Percentiles rank a stretch among this genome's conserved stretches.
Evolutionary conservation across 768 basidiomycete genomes (phyloP).

Genomic region (Coprinopsis cinerea): DNA sequence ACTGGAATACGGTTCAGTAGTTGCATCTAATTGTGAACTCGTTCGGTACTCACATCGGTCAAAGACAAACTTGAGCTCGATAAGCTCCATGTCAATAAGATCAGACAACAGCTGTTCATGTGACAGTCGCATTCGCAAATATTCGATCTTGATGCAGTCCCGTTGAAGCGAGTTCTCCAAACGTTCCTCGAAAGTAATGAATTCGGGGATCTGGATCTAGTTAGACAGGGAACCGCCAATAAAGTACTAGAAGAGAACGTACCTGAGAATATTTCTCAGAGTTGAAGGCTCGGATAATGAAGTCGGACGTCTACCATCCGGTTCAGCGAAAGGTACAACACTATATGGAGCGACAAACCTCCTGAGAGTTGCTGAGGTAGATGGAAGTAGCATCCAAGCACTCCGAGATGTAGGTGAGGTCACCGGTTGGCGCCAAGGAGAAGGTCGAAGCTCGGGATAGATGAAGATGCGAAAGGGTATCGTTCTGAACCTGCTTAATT

Average conservation of each 20-base stretch:
- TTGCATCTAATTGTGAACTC: too few species aligned
- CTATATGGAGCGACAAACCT: conserved; percentile 38
- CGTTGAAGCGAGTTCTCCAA: conserved; percentile 83
- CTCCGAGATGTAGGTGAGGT: conserved; percentile 69
- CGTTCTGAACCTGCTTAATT: conserved; percentile 82
- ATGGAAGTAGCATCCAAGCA: conserved; percentile 78
- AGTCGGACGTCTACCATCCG: conserved; percentile 61
- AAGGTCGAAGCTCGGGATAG: conserved; percentile 75
- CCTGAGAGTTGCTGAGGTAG: conserved; percentile 73
- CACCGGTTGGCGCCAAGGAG: conserved; percentile 69
- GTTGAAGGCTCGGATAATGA: conserved; percentile 71
- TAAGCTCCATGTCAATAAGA: conserved; percentile 75
- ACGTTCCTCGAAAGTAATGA: conserved; percentile 73
- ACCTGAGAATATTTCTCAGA: conserved; percentile 83
- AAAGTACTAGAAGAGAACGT: conserved; percentile 2
- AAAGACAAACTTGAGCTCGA: conserved; percentile 79
- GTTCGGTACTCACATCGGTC: conserved; percentile 59
- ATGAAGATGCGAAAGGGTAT: conserved; percentile 82
- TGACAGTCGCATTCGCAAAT: conserved; percentile 75
- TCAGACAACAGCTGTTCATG: conserved; percentile 70
- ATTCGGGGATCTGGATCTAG: conserved; percentile 67
- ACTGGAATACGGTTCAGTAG: conserved; percentile 22
- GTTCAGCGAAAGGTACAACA: conserved; percentile 1
- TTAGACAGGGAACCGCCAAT: neutral
- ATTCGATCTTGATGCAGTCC: conserved; percentile 76